Base-by-base conservation (phyloP, 1,139 yeast species). In the Sugiyamaella novakii region DNA sequence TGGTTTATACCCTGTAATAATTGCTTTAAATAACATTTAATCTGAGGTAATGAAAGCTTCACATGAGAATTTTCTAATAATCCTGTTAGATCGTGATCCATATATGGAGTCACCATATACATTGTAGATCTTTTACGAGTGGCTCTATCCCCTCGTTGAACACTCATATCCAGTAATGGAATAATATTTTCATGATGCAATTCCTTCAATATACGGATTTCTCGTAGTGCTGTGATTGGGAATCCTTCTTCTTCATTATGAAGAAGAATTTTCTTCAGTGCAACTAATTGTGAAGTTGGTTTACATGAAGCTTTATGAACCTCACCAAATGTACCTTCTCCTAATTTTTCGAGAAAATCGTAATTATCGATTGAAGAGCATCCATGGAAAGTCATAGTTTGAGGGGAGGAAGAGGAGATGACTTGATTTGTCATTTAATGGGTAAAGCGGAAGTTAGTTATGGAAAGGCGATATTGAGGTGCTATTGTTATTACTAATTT, bases 201-300 rank as follows among this genome's bases (percentile, higher is more conserved):
- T 51, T 77, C 76, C 65, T 87, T 88, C 65, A 94, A 73, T 17
- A 91, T 88, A 17, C 87, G 80, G 54, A 92, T 89, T 63, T 94
- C 99, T 55, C 99, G 76, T 69, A 91, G 79, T 3, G 98, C 97
- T 0, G 98, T 94, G 19, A 94, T 83, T 1, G 99, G 98, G 64
- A 92, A 89, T 28, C 96, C 92, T 59, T 89, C 96, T 60, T 86
- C 87, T 41, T 86, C 88, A 47, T 87, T 85, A 61, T 87, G 92
- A 55, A 87, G 79, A 18, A 91, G 73, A 43, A 92, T 79, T 63
- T 86, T 87, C 66, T 94, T 94, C 59, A 94, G 73, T 1, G 97
- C 97, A 17, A 89, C 97, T 19, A 80, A 71, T 50, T 79, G 74
- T 14, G 78, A 73, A 0, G 80, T 67, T 12, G 69, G 67, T 38